A percentile compares a stretch with the other conserved stretches of the same genome.
phyloP scores from a whole-genome alignment of 2,329 filamentous ascomycete genomes.

The Metarhizium rileyi region DNA sequence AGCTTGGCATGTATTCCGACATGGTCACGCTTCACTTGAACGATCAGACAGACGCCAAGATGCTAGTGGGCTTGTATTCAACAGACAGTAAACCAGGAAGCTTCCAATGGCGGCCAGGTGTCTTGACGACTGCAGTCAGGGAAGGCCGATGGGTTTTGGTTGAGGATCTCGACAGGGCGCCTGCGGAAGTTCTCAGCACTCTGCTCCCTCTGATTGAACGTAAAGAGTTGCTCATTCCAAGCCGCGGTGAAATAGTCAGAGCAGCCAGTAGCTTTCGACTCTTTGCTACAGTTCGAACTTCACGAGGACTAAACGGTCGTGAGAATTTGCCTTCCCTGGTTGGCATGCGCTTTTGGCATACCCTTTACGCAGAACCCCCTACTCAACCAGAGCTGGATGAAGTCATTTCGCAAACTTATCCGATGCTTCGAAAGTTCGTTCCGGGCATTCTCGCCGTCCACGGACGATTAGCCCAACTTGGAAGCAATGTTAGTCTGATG shows the following conservation, averaged over 20 bases:
- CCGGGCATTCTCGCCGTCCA: constrained; percentile 51
- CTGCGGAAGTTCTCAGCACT: constrained; percentile 88
- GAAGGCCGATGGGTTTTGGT: constrained; percentile 97
- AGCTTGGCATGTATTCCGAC: constrained; percentile 65
- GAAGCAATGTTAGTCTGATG: constrained; percentile 32
- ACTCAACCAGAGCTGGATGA: constrained; percentile 60
- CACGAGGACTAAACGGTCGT: constrained; percentile 55
- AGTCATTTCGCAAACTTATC: constrained; percentile 63
- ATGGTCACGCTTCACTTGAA: constrained; percentile 96
- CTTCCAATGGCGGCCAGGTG: constrained; percentile 86
- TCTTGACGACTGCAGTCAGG: constrained; percentile 84
- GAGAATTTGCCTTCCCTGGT: constrained; percentile 66
- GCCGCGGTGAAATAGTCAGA: constrained; percentile 73
- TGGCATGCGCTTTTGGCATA: constrained; percentile 78
- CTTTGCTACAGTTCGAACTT: constrained; percentile 81
- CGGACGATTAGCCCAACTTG: constrained; percentile 38
- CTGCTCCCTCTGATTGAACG: constrained; percentile 87
- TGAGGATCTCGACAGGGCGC: constrained; percentile 90
- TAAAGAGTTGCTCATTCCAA: constrained; percentile 83
- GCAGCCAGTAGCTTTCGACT: constrained; percentile 82
- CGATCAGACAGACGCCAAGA: constrained; percentile 96
- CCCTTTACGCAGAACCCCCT: constrained; percentile 59
- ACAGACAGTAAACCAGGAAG: constrained; percentile 79
- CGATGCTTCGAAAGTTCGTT: constrained; percentile 55
- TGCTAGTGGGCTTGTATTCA: constrained; percentile 88